Evolutionary conservation across 2,329 filamentous ascomycete species (phyloP), one percentile per base, ranked within the genome.

Genomic region (Alternaria hordeiaustralica): DNA sequence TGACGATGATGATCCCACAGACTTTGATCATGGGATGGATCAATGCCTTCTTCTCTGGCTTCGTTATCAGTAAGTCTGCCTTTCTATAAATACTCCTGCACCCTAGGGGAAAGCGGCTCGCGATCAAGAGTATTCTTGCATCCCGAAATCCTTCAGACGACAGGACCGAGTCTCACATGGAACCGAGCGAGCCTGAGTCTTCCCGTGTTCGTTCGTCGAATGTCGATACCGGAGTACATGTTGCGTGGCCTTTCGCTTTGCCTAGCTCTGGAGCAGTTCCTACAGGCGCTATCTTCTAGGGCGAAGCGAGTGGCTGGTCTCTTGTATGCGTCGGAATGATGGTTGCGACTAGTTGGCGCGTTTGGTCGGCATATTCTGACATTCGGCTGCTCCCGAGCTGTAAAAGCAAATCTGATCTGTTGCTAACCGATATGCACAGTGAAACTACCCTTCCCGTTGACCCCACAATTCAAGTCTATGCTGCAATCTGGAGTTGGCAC

Each of bases 11-110:
- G 85, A 93, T 99, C 62, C 96, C 96, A 53, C 97, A 99, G 82
- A 98, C 94, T 6, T 83, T 99, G 78, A 99, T 99, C 72, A 99
- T 99, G 96, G 96, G 95, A 70, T 99, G 96, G 96, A 98, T 99
- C 80, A 99, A 99, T 83, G 94, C 96, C 0, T 99, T 98, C 79
- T 99, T 99, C 76, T 96, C 93, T 56, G 96, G 96, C 30, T 99
- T 97, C 78, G 96, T 99, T 51, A 97, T 99, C 67, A 93, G 93
- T 97, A 85, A 75, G 89, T 86, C 25, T 47, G 25, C 21, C 25
- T 30, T 61, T 21, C 21, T 44, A 25, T 6, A 26, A 25, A 46
- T 49, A 30, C 30, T 21, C 13, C 36, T 30, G 49, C 9, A 10
- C 6, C 12, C 20, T 10, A 53, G n/a, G 30, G 18, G 13, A 23